Evolutionary conservation across 352 stramenopile genomes (phyloP).

Genomic region (Aphanomyces stellatus): DNA sequence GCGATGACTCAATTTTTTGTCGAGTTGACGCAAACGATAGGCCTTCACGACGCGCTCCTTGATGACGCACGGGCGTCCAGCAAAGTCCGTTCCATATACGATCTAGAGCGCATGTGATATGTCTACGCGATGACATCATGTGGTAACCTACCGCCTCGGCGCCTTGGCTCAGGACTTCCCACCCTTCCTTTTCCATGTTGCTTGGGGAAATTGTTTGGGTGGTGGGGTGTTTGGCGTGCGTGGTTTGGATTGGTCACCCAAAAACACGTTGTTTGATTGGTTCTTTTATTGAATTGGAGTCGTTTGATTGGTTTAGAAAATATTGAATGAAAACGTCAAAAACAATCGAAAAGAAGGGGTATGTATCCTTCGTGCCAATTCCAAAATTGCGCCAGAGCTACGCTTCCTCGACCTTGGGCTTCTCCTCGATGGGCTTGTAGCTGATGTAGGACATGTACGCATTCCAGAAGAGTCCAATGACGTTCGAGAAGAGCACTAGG

Average conservation of each 20-base stretch:
- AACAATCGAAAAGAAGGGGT: too few species aligned
- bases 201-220: neutral
- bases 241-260: too few species aligned
- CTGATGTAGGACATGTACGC: constrained; percentile 73
- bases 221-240: too few species aligned
- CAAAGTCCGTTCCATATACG: constrained; percentile 66
- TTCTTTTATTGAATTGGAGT: too few species aligned
- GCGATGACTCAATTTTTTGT: constrained; percentile 72
- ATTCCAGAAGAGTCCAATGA: constrained; percentile 77
- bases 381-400: too few species aligned
- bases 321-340: too few species aligned
- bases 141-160: constrained; percentile 51
- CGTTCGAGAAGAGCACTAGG: constrained; percentile 70
- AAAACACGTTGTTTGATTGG: too few species aligned
- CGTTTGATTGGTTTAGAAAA: too few species aligned
- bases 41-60: constrained; percentile 80
- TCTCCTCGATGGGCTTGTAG: constrained; percentile 26
- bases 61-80: constrained; percentile 55
- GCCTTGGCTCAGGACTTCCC: constrained; percentile 67
- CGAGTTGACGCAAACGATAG: constrained; percentile 64
- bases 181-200: constrained; percentile 18
- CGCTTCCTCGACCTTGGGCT: too few species aligned
- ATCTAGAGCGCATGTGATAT: constrained; percentile 50
- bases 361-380: too few species aligned
- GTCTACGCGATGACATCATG: neutral